Base-by-base conservation (phyloP, 768 basidiomycete genomes). In the Collybiopsis confluens region DNA sequence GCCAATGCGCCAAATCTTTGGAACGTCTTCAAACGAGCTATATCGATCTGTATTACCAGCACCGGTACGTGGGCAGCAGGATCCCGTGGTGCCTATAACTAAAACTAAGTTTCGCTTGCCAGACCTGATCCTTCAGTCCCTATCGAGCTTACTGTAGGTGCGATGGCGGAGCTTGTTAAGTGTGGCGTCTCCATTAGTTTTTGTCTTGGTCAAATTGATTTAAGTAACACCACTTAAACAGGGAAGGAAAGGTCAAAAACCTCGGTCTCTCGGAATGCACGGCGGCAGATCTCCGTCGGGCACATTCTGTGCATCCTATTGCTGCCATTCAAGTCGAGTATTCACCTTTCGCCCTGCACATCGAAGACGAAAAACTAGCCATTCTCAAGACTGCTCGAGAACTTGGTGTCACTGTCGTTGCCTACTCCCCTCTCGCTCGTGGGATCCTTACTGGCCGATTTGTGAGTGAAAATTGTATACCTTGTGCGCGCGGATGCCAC, bases 231-330 rank as follows among this genome's bases (percentile, higher is more conserved):
- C 18, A 23, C 27, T 58, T 33, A 64, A 65, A 55, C 59, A 66
- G 73, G 64, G 48, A 70, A 57, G 68, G 74, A 8, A 73, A 76
- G 56, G 70, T 79, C 47, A 75, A 73, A 52, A 75, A 80, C 58
- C 66, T 82, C 21, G 80, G 81, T 2, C 64, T 82, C 16, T 82
- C 77, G 4, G 81, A 83, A 55, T 70, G 68, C 51, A 74, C 71
- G 6, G 70, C 71, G 2, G 56, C 58, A 2, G 73, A 75, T 8
- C 62, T 82, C 26, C 74, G 77, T 35, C 74, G 81, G 8, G 80
- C 80, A 2, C 68, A 73, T 54, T 71, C 73, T 3, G 71, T 78
- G 6, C 73, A 76, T 51, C 74, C 74, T 7, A 72, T 78, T 54
- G 56, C 75, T 8, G 75, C 75, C 1, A 53, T 76, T 7, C 72